A percentile compares a stretch with the other conserved stretches of the same genome.
Conservation (phyloP, 2,329 filamentous ascomycete genomes). For the Fonsecaea pedrosoi region DNA sequence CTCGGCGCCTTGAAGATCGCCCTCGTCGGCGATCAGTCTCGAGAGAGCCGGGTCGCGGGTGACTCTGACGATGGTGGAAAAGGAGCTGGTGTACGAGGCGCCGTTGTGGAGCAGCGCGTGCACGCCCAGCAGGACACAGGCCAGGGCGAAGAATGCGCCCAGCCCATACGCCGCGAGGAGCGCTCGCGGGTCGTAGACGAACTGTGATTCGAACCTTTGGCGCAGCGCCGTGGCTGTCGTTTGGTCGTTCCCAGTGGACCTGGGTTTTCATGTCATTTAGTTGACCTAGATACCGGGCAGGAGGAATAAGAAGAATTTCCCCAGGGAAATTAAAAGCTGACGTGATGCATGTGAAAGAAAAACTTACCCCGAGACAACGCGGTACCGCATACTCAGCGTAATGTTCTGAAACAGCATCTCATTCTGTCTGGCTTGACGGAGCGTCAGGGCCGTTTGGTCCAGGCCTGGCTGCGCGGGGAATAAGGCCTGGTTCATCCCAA, state of each 20-base stretch:
- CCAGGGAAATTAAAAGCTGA: background rate
- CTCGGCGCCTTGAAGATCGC: conserved; percentile 29
- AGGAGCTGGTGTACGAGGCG: conserved; percentile 28
- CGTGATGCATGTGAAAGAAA: background rate
- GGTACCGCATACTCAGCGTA: conserved; percentile 28
- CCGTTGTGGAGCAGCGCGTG: conserved; percentile 30
- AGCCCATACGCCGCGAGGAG: conserved; percentile 29
- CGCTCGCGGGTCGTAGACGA: conserved; percentile 29
- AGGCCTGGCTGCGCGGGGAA: conserved; percentile 16
- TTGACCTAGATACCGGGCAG: background rate
- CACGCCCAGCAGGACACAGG: conserved; percentile 25
- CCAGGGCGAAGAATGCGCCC: conserved; percentile 17
- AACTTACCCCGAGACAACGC: conserved; percentile 24
- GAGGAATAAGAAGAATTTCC: background rate
- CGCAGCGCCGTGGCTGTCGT: conserved; percentile 6
- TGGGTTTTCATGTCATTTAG: background rate
- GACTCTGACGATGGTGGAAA: conserved; percentile 31
- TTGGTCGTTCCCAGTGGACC: background rate
- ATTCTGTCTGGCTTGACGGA: conserved; percentile 10
- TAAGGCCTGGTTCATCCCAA: conserved; percentile 22
- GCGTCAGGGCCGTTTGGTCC: conserved; percentile 19
- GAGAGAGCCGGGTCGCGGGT: conserved; percentile 28
- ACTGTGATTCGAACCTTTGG: conserved; percentile 17
- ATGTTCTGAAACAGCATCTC: conserved; percentile 32
- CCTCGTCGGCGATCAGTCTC: conserved; percentile 29